A percentile compares a stretch with the other conserved stretches of the same genome.
phyloP scores from a whole-genome alignment of 106 monocot genomes.

The Posidonia australis region DNA sequence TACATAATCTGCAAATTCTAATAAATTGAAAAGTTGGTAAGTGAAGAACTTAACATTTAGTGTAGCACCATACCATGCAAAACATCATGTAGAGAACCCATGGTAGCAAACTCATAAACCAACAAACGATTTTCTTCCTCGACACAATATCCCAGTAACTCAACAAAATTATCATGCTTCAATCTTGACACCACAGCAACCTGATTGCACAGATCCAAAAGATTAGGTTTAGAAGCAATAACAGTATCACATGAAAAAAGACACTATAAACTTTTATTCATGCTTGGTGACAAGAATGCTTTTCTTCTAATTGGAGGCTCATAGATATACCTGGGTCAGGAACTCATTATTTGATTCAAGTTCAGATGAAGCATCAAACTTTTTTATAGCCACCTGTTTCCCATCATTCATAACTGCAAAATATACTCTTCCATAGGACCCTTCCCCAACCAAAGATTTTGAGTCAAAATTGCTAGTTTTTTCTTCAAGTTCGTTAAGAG shows the following conservation, averaged over 20 bases:
- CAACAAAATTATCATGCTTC: no score
- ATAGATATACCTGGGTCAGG: constrained; percentile 15
- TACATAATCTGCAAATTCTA: background rate
- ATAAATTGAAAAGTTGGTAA: background rate
- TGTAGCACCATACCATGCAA: constrained; percentile 69
- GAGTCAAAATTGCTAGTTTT: constrained; percentile 23
- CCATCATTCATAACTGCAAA: constrained; percentile 9
- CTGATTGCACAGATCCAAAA: constrained; percentile 3
- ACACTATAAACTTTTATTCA: no score
- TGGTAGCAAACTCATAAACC: constrained; percentile 83
- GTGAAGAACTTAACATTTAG: no score
- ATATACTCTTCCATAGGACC: constrained; percentile 29
- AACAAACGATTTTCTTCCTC: no score
- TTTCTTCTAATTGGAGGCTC: no score
- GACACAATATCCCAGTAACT: no score
- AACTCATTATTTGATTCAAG: constrained; percentile 15
- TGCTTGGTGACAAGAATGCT: background rate
- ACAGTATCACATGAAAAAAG: no score
- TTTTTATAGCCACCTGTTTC: constrained; percentile 18
- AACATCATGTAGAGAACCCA: constrained; percentile 90
- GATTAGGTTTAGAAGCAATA: no score
- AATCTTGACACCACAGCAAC: constrained; percentile 15
- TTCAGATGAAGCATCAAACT: constrained; percentile 21
- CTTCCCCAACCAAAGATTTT: constrained; percentile 24
- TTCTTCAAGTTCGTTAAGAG: constrained; percentile 9